Evolutionary conservation across 208 protist species (phyloP).

Genomic region (Acanthamoeba sp.): DNA sequence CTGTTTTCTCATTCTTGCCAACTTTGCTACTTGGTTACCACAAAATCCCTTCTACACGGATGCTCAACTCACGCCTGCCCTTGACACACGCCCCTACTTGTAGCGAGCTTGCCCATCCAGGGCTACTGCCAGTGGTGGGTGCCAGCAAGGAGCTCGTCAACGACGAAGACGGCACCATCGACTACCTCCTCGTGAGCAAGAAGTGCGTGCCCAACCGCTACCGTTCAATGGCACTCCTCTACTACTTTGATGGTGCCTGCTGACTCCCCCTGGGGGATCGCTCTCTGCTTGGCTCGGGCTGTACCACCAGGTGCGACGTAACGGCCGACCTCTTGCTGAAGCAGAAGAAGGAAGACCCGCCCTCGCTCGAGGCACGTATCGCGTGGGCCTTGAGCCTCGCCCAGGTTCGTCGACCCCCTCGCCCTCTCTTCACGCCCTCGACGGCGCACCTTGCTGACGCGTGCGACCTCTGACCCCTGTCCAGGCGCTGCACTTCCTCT

Average conservation of each 20-base stretch:
- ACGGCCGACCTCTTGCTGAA: conserved; percentile 11
- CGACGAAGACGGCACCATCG: not conserved
- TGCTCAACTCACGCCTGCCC: no score
- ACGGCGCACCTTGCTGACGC: not conserved
- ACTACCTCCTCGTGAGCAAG: conserved; percentile 44
- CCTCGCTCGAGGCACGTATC: not conserved
- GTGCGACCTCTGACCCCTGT: not conserved
- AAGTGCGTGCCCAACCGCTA: not conserved
- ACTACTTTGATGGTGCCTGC: not conserved
- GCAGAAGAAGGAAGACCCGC: not conserved
- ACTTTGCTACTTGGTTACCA: not conserved
- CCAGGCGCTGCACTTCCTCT: conserved; percentile 39
- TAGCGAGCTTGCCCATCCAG: conserved; percentile 13
- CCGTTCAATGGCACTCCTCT: not conserved
- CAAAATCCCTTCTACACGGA: not conserved
- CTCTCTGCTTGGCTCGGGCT: not conserved
- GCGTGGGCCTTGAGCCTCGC: not conserved
- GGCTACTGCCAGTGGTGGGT: not conserved
- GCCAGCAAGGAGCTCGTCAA: not conserved
- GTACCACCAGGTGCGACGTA: not conserved
- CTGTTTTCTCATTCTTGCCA: not conserved
- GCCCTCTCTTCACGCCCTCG: not conserved
- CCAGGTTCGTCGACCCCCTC: not conserved
- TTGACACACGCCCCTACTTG: no score
- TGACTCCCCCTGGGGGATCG: not conserved